A percentile compares a stretch with the other conserved stretches of the same genome.
Evolutionary conservation across 2,329 filamentous ascomycete species (phyloP).

Genomic region (Byssochlamys sp.): DNA sequence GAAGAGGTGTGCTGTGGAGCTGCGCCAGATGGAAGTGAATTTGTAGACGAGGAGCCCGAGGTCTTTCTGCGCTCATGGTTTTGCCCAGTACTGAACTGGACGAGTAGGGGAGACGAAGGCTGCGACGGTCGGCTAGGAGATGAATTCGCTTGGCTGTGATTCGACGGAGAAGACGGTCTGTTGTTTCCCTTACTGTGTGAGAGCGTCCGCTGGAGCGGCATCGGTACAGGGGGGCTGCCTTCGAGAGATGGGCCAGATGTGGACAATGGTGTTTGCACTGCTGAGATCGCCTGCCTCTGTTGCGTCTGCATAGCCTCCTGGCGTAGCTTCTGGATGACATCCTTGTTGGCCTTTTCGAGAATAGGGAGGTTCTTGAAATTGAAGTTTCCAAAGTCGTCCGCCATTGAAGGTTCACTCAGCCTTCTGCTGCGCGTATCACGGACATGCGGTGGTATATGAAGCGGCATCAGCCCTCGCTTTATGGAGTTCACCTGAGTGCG

Average conservation of each 20-base stretch:
- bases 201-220: slow-evolving; percentile 68
- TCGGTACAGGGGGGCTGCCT: slow-evolving; percentile 72
- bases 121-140: slow-evolving; percentile 80
- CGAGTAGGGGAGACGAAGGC: slow-evolving; percentile 80
- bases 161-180: slow-evolving; percentile 77
- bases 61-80: slow-evolving; percentile 79
- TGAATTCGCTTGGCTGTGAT: slow-evolving; percentile 66
- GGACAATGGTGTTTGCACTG: slow-evolving; percentile 22
- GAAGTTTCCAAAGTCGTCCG: slow-evolving; percentile 93
- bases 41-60: slow-evolving; percentile 74
- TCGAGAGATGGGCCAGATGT: slow-evolving; percentile 66
- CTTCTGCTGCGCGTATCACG: slow-evolving; percentile 79
- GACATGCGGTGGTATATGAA: slow-evolving; percentile 93
- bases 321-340: slow-evolving; percentile 90
- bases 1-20: slow-evolving; percentile 63
- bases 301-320: slow-evolving; percentile 75
- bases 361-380: slow-evolving; percentile 95
- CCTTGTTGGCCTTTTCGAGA: slow-evolving; percentile 95
- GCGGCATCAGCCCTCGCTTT: slow-evolving; percentile 84
- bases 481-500: slow-evolving; percentile 76
- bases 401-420: slow-evolving; percentile 76
- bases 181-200: slow-evolving; percentile 71
- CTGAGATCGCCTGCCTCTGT: slow-evolving; percentile 38
- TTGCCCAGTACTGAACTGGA: slow-evolving; percentile 84
- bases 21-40: slow-evolving; percentile 68